phyloP scores from a whole-genome alignment of 768 basidiomycete species.

The Rhodotorula graminis region DNA sequence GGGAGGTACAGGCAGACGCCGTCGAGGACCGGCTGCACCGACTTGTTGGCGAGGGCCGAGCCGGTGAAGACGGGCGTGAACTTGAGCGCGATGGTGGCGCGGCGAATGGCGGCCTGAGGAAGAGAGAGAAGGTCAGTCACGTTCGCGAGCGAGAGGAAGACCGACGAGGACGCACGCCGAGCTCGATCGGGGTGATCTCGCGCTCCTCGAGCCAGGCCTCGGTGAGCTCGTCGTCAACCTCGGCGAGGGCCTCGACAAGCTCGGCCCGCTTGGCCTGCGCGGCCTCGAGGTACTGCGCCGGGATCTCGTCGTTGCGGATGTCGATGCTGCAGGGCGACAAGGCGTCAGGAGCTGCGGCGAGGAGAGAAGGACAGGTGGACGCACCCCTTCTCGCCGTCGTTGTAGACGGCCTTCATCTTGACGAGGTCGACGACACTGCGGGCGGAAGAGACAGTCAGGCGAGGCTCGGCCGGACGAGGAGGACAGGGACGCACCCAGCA shows the following conservation, averaged over 20 bases:
- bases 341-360: neutral
- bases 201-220: conserved; percentile 85
- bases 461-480: neutral
- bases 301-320: conserved; percentile 80
- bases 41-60: conserved; percentile 95
- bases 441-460: neutral
- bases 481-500: conserved; percentile 52
- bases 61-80: conserved; percentile 97
- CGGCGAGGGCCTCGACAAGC: conserved; percentile 89
- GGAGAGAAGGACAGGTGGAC: neutral
- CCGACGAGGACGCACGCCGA: conserved; percentile 51
- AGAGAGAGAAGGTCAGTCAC: neutral
- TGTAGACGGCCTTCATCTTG: conserved; percentile 88
- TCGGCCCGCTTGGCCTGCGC: conserved; percentile 81
- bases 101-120: conserved; percentile 64
- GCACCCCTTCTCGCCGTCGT: conserved; percentile 89
- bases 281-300: conserved; percentile 64
- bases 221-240: conserved; percentile 91
- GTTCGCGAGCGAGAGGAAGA: neutral
- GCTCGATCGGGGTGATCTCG: conserved; percentile 64
- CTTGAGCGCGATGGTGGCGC: conserved; percentile 77
- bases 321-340: conserved; percentile 55
- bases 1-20: conserved; percentile 95
- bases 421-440: conserved; percentile 77
- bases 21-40: conserved; percentile 86